Conservation (phyloP, 208 protist genomes). For the Trypanosoma vivax region DNA sequence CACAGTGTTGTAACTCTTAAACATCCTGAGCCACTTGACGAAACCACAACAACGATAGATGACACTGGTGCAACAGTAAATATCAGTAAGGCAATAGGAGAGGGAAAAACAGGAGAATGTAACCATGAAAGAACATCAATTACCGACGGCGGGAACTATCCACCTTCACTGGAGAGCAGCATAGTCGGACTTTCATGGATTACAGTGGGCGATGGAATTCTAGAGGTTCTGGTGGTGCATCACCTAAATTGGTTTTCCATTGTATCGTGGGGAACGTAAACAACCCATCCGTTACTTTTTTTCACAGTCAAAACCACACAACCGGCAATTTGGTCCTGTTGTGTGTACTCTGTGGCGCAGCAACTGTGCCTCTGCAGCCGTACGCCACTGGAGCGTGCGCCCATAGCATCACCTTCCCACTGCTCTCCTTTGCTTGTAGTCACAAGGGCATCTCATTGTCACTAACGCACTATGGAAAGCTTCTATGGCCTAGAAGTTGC, state of each 20-base stretch:
- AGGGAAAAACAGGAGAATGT: neutral
- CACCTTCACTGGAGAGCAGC: slow-evolving; percentile 21
- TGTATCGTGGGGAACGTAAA: slow-evolving; percentile 27
- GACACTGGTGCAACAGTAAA: neutral
- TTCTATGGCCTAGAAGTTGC: slow-evolving; percentile 75
- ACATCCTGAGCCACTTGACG: neutral
- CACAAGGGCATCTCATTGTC: slow-evolving; percentile 1
- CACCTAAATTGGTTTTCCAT: slow-evolving; percentile 36
- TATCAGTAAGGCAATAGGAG: neutral
- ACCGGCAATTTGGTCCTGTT: no score
- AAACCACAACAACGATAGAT: neutral
- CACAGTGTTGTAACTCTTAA: slow-evolving; percentile 10
- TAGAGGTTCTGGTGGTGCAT: slow-evolving; percentile 36
- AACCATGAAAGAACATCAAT: neutral
- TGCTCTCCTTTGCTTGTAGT: slow-evolving; percentile 7
- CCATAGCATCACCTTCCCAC: neutral
- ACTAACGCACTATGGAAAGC: slow-evolving; percentile 37
- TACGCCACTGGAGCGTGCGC: no score
- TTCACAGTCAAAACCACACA: no score
- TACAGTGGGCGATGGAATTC: slow-evolving; percentile 9
- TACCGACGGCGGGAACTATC: neutral
- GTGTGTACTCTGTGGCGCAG: no score
- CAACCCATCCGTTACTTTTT: no score
- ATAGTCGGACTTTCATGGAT: slow-evolving; percentile 33
- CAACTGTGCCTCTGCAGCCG: no score